Evolutionary conservation across 345 rosid species (phyloP), one percentile per base, ranked within the genome.

Genomic region (Eucalyptus shirleyi): DNA sequence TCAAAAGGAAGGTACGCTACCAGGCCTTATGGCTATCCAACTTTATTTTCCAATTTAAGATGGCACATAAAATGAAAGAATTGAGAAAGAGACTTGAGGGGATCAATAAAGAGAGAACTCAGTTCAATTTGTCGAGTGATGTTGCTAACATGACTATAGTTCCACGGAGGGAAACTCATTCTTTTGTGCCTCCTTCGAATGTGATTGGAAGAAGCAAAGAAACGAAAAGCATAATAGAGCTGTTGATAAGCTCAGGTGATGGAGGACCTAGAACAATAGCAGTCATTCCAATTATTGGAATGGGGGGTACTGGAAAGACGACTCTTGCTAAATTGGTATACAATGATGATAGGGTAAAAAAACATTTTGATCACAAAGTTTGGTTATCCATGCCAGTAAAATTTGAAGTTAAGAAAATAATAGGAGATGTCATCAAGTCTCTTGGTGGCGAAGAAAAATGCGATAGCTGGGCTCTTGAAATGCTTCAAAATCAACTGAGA

Each of bases 281-380:
- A 2, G 77, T 92, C 9, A 24, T 92, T 88, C 91, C 92, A 1
- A 81, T 91, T 11, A n/a, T 90, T 28, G 92, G 92, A 56, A 87
- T 88, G 4, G 91, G 89, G 88, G 93, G 92, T 9, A 47, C 86
- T 4, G 92, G 92, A 15, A 92, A 90, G 89, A 92, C 92, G 3
- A 72, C 91, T 11, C 90, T 92, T 5, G 89, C 89, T 5, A 88
- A 90, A 87, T 37, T 87, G 80, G 92, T 85, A 9, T 90, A 10
- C 77, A 23, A 49, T 55, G 90, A 92, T 69, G 50, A 72, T n/a
- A 85, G 28, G 19, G 82, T 88, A 28, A 34, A 21, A 9, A 12
- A 32, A 16, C 37, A 42, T 86, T 92, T 92, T 45, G 51, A 55
- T 5, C 11, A 19, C 24, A 92, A 51, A 47, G 24, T 83, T 10